phyloP scores from a whole-genome alignment of 2,329 filamentous ascomycete genomes.

The Trichophyton mentagrophytes region DNA sequence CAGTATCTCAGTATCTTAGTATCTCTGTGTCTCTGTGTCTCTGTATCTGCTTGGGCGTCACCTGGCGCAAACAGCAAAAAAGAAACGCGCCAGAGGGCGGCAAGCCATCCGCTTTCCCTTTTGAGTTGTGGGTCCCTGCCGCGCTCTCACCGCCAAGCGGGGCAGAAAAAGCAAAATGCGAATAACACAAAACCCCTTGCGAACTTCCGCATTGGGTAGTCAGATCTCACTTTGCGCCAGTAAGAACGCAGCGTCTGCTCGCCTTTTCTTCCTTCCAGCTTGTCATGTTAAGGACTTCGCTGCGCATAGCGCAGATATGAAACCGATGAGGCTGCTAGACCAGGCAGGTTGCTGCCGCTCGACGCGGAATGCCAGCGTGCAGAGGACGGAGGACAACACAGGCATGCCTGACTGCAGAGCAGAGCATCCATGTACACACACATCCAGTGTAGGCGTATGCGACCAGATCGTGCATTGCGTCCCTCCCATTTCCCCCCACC shows the following conservation, averaged over 20 bases:
- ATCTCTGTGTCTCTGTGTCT: too few species aligned
- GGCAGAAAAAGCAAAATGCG: background rate
- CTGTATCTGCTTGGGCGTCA: background rate
- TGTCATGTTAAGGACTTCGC: background rate
- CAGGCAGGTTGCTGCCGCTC: background rate
- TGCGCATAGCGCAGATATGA: background rate
- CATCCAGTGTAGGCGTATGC: too few species aligned
- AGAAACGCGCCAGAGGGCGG: background rate
- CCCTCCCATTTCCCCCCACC: background rate
- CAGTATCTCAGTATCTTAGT: too few species aligned
- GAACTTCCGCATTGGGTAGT: conserved; percentile 4
- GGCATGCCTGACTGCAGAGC: background rate
- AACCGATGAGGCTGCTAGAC: background rate
- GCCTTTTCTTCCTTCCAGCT: background rate
- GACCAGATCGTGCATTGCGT: background rate
- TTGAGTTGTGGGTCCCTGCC: background rate
- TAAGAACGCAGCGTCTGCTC: background rate
- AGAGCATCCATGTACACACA: background rate
- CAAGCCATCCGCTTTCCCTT: background rate
- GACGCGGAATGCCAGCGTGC: too few species aligned
- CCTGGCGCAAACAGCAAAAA: background rate
- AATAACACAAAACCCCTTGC: background rate
- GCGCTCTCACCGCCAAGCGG: background rate
- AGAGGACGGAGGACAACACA: background rate
- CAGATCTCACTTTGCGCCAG: background rate